Base-by-base conservation (phyloP, 2,329 filamentous ascomycete genomes). In the Cladosporium velox region DNA sequence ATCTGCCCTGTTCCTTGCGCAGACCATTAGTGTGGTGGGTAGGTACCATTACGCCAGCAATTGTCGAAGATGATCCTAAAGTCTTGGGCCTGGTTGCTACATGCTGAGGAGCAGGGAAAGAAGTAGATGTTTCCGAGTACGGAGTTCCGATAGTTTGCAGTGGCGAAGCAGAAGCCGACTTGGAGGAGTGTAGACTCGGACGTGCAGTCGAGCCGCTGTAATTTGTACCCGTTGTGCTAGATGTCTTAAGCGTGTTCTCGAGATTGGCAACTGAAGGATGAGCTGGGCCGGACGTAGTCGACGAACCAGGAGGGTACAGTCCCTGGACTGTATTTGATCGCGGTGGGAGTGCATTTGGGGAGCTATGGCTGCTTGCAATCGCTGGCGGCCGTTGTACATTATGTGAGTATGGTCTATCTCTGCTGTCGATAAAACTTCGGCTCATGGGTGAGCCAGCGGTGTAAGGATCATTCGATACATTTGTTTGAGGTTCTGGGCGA, bases 41-140 rank as follows among this genome's bases (percentile, higher is more conserved):
- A 14, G 73, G 74, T 21, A 77, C 74, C 67, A 72, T 73, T 6
- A 77, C 72, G 14, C 76, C 78, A 6, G 72, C 74, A 4, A 79
- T 71, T n/a, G 71, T 74, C 8, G 75, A 69, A 28, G 70, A 68
- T 11, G 67, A 67, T 10, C 73, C 73, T 1, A 68, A 60, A 12
- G 72, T 76, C 61, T 74, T 75, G 3, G 75, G 75, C 60, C 75
- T 64, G 15, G 71, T 75, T 41, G 68, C 65, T n/a, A 75, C 75
- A 65, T 75, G 72, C 58, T 75, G 74, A 10, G 75, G 75, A 12
- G 75, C 63, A 6, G 75, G 75, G 47, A 73, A 76, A 2, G 72
- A 69, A 24, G 71, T 63, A 28, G 74, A 73, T 14, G 71, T 76
- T 21, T 69, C 67, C 26, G 68, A 65, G 59, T 76, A 77, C 5